Percentiles rank a stretch among this genome's conserved stretches.
Conservation (phyloP, 176 grass and related monocot genomes). For the Bolboschoenus planiculmis region DNA sequence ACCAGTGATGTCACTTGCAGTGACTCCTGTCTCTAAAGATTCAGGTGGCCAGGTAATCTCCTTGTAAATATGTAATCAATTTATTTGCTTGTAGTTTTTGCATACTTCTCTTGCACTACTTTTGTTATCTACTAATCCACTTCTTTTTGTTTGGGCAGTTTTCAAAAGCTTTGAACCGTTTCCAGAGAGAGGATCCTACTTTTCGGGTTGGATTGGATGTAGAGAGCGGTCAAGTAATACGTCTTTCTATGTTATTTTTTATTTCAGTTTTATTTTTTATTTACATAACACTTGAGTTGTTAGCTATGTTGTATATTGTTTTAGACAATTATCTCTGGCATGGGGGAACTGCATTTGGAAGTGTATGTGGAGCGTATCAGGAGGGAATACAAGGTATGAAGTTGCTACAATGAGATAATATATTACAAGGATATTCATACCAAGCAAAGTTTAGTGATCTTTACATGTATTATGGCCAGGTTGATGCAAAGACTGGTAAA, state of each 20-base stretch:
- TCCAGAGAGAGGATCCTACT: conserved; percentile 96
- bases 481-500: conserved; percentile 33
- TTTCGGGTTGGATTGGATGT: conserved; percentile 91
- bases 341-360: conserved; percentile 98
- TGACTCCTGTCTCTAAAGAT: conserved; percentile 94
- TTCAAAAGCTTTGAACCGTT: conserved; percentile 96
- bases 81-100: conserved; percentile 16
- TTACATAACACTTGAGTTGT: neutral
- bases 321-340: conserved; percentile 97
- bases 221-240: conserved; percentile 73
- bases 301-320: conserved; percentile 22
- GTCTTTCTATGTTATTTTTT: conserved; percentile 6
- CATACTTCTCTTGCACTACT: neutral
- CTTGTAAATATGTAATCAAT: conserved; percentile 22
- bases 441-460: neutral
- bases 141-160: conserved; percentile 41
- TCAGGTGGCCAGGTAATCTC: conserved; percentile 90
- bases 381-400: conserved; percentile 90
- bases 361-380: conserved; percentile 95
- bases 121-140: neutral
- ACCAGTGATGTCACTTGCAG: conserved; percentile 97
- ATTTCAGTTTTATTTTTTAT: conserved; percentile 5
- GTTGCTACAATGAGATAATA: neutral
- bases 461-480: neutral
- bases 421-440: neutral